Conservation (phyloP, 2,329 filamentous ascomycete species). For the Tolypocladium capitatum region DNA sequence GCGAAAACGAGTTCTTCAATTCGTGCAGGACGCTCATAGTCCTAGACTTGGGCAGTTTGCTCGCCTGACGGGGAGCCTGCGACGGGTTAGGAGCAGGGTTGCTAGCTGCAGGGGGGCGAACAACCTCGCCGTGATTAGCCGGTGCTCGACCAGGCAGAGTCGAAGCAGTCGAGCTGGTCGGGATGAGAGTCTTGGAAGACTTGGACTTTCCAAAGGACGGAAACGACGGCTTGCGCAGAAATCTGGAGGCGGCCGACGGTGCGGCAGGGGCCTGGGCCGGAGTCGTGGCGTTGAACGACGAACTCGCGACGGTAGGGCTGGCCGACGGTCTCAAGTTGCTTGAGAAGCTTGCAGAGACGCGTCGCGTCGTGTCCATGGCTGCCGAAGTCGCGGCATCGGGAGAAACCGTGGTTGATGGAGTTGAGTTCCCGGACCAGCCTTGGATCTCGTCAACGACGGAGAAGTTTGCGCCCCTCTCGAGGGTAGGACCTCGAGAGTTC, state of each 20-base stretch:
- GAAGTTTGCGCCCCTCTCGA: slow-evolving; percentile 20
- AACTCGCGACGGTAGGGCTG: slow-evolving; percentile 17
- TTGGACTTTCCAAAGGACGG: slow-evolving; percentile 1
- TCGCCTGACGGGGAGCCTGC: slow-evolving; percentile 2
- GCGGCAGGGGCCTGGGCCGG: background rate
- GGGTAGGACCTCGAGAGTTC: slow-evolving; percentile 20
- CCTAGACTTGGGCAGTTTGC: slow-evolving; percentile 28
- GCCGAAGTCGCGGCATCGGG: background rate
- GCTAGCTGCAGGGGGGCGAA: slow-evolving; percentile 3
- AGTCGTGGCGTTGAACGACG: slow-evolving; percentile 11
- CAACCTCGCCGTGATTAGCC: slow-evolving; percentile 15
- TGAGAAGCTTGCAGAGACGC: slow-evolving; percentile 18
- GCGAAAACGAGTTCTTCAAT: slow-evolving; percentile 30
- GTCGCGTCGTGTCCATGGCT: slow-evolving; percentile 9
- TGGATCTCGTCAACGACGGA: slow-evolving; percentile 22
- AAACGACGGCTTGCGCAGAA: slow-evolving; percentile 6
- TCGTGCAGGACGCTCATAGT: slow-evolving; percentile 32
- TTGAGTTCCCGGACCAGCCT: slow-evolving; percentile 16
- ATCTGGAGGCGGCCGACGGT: slow-evolving; percentile 3
- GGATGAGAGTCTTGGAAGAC: slow-evolving; percentile 3
- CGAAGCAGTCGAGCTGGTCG: slow-evolving; percentile 5
- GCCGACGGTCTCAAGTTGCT: slow-evolving; percentile 11
- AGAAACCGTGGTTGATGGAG: background rate
- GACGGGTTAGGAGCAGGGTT: background rate
- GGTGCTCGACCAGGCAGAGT: slow-evolving; percentile 3